phyloP scores from a whole-genome alignment of 345 rosid species.

The Erucastrum elatum region DNA sequence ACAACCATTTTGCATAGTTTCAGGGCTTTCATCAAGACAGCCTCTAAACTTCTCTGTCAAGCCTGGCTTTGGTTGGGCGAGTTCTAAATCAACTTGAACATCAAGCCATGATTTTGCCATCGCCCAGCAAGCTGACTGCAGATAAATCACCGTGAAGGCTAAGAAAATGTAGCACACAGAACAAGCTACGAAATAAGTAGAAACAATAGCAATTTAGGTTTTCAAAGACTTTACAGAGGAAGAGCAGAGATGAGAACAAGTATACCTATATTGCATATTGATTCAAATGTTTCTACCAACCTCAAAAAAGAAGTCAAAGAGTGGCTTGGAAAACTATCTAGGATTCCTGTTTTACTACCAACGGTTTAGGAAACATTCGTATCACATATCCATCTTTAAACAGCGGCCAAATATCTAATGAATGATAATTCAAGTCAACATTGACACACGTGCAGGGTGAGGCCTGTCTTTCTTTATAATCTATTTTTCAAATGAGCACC shows the following conservation, averaged over 20 bases:
- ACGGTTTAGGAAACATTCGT: background rate
- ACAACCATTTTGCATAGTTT: conserved; percentile 45
- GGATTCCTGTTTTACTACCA: background rate
- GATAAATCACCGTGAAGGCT: conserved; percentile 1
- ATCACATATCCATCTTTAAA: conserved; percentile 13
- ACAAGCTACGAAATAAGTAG: background rate
- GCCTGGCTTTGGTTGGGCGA: conserved; percentile 69
- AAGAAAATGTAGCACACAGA: conserved; percentile 1
- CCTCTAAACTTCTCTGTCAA: conserved; percentile 63
- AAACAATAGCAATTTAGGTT: background rate
- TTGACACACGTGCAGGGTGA: conserved; percentile 18
- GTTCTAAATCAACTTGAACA: conserved; percentile 86
- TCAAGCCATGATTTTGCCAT: conserved; percentile 99
- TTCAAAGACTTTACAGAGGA: conserved; percentile 4
- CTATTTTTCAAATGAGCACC: background rate
- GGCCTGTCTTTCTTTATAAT: background rate
- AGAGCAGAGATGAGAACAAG: background rate
- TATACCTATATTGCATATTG: background rate
- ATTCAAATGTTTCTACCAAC: background rate
- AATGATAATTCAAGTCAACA: background rate
- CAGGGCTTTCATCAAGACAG: conserved; percentile 70
- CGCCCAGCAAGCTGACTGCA: conserved; percentile 99
- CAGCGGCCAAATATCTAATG: conserved; percentile 4
- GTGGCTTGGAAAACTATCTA: background rate
- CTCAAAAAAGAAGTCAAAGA: background rate